Base-by-base conservation (phyloP, 345 rosid genomes). In the Salix udensis region DNA sequence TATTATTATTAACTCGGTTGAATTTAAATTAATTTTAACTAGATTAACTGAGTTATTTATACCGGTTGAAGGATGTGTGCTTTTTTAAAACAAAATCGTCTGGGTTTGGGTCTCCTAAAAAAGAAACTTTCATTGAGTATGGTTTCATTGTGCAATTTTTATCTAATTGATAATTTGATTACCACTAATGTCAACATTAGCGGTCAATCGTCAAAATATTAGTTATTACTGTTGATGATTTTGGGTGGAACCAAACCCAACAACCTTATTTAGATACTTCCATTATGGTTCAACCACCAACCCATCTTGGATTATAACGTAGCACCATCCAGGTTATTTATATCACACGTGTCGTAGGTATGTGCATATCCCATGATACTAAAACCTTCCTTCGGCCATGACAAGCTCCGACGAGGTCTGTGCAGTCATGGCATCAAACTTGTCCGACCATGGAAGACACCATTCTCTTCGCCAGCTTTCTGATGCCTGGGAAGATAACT, bases 231-330 rank as follows among this genome's bases (percentile, higher is more conserved):
- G 42, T 48, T 80, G 50, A 62, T 53, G 31, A 39, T 67, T 68
- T 78, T 82, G 80, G 88, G 80, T 84, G 82, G 55, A 86, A 82
- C 88, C 58, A 75, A 50, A 79, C 70, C 71, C 74, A 80, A 84
- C 88, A 73, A 84, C 84, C 67, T 62, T 42, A 48, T 65, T 53
- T 11, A 37, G 0, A 40, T 13, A 44, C n/a, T 28, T 72, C 67
- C 73, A 31, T 6, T 23, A 10, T 75, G 8, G 88, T 79, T 86
- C 69, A 86, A 84, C 88, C 62, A 50, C 75, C 18, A 67, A 18
- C 46, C 62, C 37, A 11, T 67, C 9, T 13, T 60, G 46, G 13
- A 42, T 46, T 68, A 1, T 14, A 18, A 62, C 6, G 5, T 4
- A 16, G 19, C 19, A 50, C 19, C 18, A 37, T 55, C 53, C 68